These are phyloP conservation scores for Alternaria arbusti DNA, from an alignment of 2,329 filamentous ascomycete species.

Conservation along the genomic window DNA sequence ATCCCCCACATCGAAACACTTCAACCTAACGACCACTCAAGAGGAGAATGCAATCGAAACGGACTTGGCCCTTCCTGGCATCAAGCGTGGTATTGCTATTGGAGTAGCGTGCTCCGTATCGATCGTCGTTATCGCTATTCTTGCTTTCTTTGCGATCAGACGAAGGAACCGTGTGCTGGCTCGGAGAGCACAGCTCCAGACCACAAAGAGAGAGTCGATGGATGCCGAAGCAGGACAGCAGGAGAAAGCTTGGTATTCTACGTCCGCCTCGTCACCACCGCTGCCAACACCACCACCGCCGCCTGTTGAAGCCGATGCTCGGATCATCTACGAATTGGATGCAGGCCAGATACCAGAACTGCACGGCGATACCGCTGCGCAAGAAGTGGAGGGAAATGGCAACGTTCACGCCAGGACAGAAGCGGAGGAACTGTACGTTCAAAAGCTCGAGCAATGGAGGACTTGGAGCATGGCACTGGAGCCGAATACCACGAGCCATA, in stretches of 20 bases:
- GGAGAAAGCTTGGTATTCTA: conserved; percentile 18
- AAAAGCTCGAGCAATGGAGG: conserved; percentile 16
- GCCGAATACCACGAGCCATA: neutral
- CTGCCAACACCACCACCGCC: neutral
- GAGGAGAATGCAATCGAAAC: conserved; percentile 4
- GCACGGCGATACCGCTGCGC: conserved; percentile 19
- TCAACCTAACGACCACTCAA: neutral
- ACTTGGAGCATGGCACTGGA: conserved; percentile 11
- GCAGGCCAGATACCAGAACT: conserved; percentile 28
- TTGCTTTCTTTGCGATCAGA: conserved; percentile 29
- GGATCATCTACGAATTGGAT: conserved; percentile 29
- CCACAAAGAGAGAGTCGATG: conserved; percentile 1
- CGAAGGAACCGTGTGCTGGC: conserved; percentile 22
- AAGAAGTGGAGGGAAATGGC: conserved; percentile 20
- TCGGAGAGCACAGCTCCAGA: neutral
- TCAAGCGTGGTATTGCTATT: conserved; percentile 40
- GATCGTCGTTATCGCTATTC: conserved; percentile 28
- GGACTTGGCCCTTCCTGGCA: conserved; percentile 28
- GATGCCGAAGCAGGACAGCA: conserved; percentile 17
- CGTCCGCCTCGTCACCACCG: neutral
- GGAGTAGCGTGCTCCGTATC: conserved; percentile 33
- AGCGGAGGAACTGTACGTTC: conserved; percentile 13
- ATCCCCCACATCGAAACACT: neutral
- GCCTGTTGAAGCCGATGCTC: conserved; percentile 30
- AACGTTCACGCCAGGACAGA: conserved; percentile 5